Evolutionary conservation across 768 basidiomycete species (phyloP), one percentile per base, ranked within the genome.

Genomic region (Austroboletus festivus): DNA sequence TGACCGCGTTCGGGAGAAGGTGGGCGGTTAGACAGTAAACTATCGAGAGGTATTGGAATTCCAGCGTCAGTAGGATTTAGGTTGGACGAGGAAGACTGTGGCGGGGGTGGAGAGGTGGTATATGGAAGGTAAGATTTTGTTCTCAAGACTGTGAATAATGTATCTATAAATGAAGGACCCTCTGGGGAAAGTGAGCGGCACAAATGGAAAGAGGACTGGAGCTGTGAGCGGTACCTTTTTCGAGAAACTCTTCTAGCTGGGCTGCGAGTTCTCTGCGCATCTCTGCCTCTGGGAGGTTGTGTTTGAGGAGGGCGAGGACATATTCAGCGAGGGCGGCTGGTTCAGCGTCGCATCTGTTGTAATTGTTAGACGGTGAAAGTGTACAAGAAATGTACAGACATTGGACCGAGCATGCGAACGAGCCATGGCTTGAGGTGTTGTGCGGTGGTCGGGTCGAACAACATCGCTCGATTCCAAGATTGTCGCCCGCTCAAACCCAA

Each of bases 241-340:
- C 93, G 21, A 98, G 77, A 67, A 98, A 98, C 68, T 96, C 94
- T 46, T 86, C 86, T 46, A 97, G 75, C 63, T 96, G 91, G 0
- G 77, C 60, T 2, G 73, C 64, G 47, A 96, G 72, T 62, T 92
- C 89, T 56, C 82, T 81, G 55, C 87, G 78, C 78, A 97, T 85
- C 54, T 94, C 89, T 20, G 70, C 66, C 63, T 93, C 88, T 4
- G 87, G 77, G 1, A 85, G 86, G 69, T 91, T 90, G 65, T 94
- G 91, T 66, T 93, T 92, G 50, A 98, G 73, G 45, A 98, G 74
- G 15, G 95, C 95, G 42, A 96, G 81, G 57, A 97, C 86, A 66
- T 97, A 98, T 64, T 97, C 93, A 4, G 91, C 86, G 44, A 98
- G 82, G 26, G 93, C 91, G 24, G 83, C 82, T 24, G 95, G 93